These are phyloP conservation scores for Kondoa malvinella DNA, from an alignment of 768 basidiomycete genomes.

Conservation along the genomic window DNA sequence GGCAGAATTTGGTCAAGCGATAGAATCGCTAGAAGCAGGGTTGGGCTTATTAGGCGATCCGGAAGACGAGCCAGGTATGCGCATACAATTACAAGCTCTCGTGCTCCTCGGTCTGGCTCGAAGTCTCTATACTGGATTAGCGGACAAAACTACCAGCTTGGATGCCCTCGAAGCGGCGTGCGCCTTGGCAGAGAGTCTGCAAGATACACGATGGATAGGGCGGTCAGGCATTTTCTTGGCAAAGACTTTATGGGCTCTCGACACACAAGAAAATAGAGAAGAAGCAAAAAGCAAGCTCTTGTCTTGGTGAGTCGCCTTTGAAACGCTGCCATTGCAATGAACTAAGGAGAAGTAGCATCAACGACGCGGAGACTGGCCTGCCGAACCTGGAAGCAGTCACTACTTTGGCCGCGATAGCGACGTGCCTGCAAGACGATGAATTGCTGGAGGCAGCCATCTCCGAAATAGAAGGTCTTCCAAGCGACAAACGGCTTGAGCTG, in stretches of 20 bases:
- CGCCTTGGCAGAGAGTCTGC: background rate
- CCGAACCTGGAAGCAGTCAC: conserved; percentile 13
- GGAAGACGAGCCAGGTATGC: conserved; percentile 31
- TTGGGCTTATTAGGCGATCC: conserved; percentile 51
- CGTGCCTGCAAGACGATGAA: conserved; percentile 8
- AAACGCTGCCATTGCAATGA: conserved; percentile 5
- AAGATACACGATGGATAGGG: background rate
- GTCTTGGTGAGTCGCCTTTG: background rate
- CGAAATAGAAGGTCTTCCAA: conserved; percentile 13
- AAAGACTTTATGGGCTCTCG: conserved; percentile 1
- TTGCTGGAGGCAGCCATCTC: conserved; percentile 18
- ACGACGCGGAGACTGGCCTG: background rate
- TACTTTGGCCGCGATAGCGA: conserved; percentile 19
- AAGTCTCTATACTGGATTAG: background rate
- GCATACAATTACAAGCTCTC: conserved; percentile 8
- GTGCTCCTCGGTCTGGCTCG: conserved; percentile 9
- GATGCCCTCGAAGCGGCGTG: conserved; percentile 10
- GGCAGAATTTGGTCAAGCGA: conserved; percentile 44
- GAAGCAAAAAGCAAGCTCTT: conserved; percentile 15
- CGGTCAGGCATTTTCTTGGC: background rate
- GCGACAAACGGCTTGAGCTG: conserved; percentile 8
- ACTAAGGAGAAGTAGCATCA: conserved; percentile 6
- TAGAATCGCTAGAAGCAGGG: conserved; percentile 54
- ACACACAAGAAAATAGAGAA: conserved; percentile 6
- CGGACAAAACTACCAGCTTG: background rate